phyloP scores from a whole-genome alignment of 177 flowering plant genomes.

The Telopea speciosissima region DNA sequence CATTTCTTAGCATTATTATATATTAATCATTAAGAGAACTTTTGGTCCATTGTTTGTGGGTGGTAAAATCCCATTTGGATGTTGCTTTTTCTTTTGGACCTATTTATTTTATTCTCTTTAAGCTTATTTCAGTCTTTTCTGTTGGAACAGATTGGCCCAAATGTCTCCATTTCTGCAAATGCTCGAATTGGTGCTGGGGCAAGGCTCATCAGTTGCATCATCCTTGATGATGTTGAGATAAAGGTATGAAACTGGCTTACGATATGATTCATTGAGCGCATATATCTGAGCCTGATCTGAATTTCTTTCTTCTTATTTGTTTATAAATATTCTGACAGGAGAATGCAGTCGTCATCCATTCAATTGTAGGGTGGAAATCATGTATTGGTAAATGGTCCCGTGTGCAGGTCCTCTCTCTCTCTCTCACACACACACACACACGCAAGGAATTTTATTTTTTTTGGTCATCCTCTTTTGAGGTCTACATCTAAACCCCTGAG shows the following conservation, averaged over 20 bases:
- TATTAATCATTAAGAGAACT: background rate
- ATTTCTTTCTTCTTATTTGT: background rate
- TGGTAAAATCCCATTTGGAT: background rate
- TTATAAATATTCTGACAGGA: slow-evolving; percentile 43
- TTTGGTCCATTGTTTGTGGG: background rate
- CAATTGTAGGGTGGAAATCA: slow-evolving; percentile 98
- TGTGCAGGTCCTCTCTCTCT: slow-evolving; percentile 55
- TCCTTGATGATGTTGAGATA: slow-evolving; percentile 89
- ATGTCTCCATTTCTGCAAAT: slow-evolving; percentile 96
- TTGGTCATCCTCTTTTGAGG: too few species aligned
- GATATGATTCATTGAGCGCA: background rate
- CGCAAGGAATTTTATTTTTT: background rate
- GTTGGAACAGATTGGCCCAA: slow-evolving; percentile 78
- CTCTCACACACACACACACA: background rate
- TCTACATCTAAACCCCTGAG: background rate
- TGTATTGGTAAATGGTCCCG: slow-evolving; percentile 92
- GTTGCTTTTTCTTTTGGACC: background rate
- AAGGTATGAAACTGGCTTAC: slow-evolving; percentile 42
- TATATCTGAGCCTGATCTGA: slow-evolving; percentile 2
- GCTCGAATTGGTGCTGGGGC: slow-evolving; percentile 88
- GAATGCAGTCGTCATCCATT: slow-evolving; percentile 75
- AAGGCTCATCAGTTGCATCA: slow-evolving; percentile 84
- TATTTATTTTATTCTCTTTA: background rate
- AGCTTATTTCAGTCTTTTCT: slow-evolving; percentile 1
- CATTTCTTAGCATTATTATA: background rate